Percentiles rank a stretch among this genome's conserved stretches.
Evolutionary conservation across 2,329 filamentous ascomycete species (phyloP).

Genomic region (Orbilia javanica): DNA sequence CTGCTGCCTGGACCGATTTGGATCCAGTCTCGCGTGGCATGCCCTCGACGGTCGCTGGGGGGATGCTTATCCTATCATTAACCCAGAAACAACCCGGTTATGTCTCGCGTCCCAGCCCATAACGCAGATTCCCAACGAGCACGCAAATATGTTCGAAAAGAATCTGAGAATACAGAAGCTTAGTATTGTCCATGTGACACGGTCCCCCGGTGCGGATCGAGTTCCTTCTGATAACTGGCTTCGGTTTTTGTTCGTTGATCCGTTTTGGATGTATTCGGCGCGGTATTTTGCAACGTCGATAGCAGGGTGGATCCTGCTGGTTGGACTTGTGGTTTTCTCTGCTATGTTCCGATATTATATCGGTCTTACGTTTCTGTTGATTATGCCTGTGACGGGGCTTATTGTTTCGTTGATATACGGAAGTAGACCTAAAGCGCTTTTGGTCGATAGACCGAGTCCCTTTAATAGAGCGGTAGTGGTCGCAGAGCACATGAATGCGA

Average conservation of each 20-base stretch:
- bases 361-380: constrained; percentile 27
- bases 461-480: constrained; percentile 43
- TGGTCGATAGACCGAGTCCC: constrained; percentile 24
- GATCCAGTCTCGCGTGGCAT: constrained; percentile 41
- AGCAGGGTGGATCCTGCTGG: constrained; percentile 23
- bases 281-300: constrained; percentile 39
- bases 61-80: constrained; percentile 43
- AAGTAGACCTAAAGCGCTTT: constrained; percentile 34
- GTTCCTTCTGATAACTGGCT: constrained; percentile 31
- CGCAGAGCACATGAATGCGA: constrained; percentile 51
- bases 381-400: constrained; percentile 32
- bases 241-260: constrained; percentile 28
- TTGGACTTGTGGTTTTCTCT: constrained; percentile 29
- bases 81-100: constrained; percentile 36
- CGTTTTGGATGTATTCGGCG: constrained; percentile 42
- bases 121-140: constrained; percentile 31
- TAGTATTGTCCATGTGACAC: constrained; percentile 32
- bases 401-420: constrained; percentile 42
- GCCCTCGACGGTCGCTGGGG: constrained; percentile 48
- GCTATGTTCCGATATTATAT: constrained; percentile 42
- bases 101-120: constrained; percentile 40
- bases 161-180: constrained; percentile 38
- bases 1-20: constrained; percentile 45
- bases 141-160: constrained; percentile 45
- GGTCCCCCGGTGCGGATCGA: constrained; percentile 14